These are phyloP conservation scores for Aspergillus sojae DNA, from an alignment of 2,329 filamentous ascomycete species.

Conservation along the genomic window DNA sequence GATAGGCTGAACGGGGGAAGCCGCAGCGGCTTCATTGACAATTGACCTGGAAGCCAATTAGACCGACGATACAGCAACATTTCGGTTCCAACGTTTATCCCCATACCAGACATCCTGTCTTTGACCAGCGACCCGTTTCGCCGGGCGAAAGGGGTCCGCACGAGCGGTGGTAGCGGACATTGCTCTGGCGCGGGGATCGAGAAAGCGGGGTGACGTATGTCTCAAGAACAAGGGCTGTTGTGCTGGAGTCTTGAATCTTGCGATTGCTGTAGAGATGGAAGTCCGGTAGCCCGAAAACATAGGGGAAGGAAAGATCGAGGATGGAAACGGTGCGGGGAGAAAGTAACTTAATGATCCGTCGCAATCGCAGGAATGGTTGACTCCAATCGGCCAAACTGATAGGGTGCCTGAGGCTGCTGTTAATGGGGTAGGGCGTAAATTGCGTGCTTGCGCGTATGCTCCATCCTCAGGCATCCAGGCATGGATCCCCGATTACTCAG, in stretches of 20 bases:
- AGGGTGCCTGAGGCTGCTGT: not conserved
- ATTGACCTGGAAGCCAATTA: conserved; percentile 55
- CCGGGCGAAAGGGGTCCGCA: conserved; percentile 49
- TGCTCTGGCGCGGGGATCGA: conserved; percentile 30
- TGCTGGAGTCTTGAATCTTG: conserved; percentile 1
- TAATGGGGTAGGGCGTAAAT: not conserved
- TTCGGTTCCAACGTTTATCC: not conserved
- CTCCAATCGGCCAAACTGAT: conserved; percentile 3
- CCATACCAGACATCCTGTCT: conserved; percentile 54
- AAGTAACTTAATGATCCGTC: conserved; percentile 3
- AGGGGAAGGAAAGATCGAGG: not conserved
- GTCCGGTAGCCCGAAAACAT: conserved; percentile 6
- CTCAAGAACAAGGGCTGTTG: not conserved
- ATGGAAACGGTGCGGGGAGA: conserved; percentile 1
- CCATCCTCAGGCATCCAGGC: conserved; percentile 6
- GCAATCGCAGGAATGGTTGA: conserved; percentile 5
- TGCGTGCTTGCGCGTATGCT: not conserved
- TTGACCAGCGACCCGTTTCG: conserved; percentile 52
- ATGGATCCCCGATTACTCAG: not conserved
- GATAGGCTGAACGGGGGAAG: conserved; percentile 65
- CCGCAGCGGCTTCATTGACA: conserved; percentile 67
- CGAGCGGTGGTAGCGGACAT: conserved; percentile 44
- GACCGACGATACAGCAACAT: conserved; percentile 10
- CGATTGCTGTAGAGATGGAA: not conserved
- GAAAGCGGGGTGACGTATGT: conserved; percentile 22